Conservation (phyloP, 2,329 filamentous ascomycete genomes). For the Chalaropsis ovoidea region DNA sequence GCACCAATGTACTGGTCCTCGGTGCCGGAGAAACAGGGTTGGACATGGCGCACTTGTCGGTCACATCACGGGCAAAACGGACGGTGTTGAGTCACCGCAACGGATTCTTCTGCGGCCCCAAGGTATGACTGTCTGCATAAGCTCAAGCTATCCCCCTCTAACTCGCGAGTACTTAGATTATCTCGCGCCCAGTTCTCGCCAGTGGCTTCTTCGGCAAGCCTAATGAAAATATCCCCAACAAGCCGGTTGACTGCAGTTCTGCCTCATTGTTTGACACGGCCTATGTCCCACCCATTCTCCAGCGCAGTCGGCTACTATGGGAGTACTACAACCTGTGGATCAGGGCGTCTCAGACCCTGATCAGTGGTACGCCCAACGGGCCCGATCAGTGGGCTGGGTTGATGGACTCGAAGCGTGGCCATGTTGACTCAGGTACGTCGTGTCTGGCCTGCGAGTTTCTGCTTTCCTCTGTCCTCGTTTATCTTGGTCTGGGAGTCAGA, state of each 20-base stretch:
- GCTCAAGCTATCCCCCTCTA: too few relatives aligned
- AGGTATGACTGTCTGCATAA: conserved; percentile 28
- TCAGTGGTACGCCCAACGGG: conserved; percentile 39
- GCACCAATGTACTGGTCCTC: conserved; percentile 36
- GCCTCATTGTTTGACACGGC: conserved; percentile 44
- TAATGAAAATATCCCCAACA: conserved; percentile 31
- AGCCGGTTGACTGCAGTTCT: conserved; percentile 39
- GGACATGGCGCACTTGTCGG: conserved; percentile 38
- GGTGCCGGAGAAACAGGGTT: conserved; percentile 40
- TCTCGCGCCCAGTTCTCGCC: conserved; percentile 16
- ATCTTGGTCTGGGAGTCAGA: neutral
- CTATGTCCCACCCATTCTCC: conserved; percentile 40
- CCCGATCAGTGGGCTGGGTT: conserved; percentile 42
- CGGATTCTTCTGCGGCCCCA: conserved; percentile 40
- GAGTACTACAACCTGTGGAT: conserved; percentile 40
- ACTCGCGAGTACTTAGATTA: neutral
- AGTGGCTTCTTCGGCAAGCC: conserved; percentile 14
- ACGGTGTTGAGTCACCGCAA: conserved; percentile 39
- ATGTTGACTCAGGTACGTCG: conserved; percentile 32
- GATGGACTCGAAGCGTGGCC: conserved; percentile 34
- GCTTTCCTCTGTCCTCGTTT: neutral
- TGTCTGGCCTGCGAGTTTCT: neutral
- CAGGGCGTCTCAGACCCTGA: conserved; percentile 36
- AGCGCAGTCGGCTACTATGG: conserved; percentile 38
- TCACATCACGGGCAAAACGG: conserved; percentile 36